Conservation (phyloP, 164 flowering plant genomes). For the Tetracentron sinense region DNA sequence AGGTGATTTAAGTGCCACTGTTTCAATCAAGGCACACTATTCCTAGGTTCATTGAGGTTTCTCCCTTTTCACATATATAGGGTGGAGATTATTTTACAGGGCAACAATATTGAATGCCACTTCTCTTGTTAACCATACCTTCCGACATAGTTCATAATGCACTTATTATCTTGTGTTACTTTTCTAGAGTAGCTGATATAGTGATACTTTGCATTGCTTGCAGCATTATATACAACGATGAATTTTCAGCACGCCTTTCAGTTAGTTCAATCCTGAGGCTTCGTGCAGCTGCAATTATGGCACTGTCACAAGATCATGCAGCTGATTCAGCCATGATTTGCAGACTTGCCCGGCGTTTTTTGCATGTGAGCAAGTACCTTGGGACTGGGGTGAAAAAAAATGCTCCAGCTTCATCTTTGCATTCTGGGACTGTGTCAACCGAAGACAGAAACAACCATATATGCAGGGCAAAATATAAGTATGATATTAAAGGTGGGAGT, state of each 20-base stretch:
- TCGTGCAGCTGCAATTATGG: slow-evolving; percentile 66
- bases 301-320: slow-evolving; percentile 52
- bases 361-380: slow-evolving; percentile 32
- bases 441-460: slow-evolving; percentile 17
- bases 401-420: slow-evolving; percentile 16
- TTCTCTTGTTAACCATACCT: background rate
- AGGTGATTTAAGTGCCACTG: slow-evolving; percentile 39
- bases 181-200: background rate
- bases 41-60: background rate
- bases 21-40: background rate
- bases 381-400: slow-evolving; percentile 17
- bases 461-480: slow-evolving; percentile 14
- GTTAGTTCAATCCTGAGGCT: slow-evolving; percentile 69
- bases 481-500: slow-evolving; percentile 19
- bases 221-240: slow-evolving; percentile 72
- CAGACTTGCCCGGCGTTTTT: slow-evolving; percentile 56
- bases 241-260: slow-evolving; percentile 84
- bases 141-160: no score
- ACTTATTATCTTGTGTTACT: background rate
- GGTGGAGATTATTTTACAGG: background rate
- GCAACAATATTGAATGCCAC: background rate
- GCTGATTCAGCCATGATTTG: slow-evolving; percentile 50
- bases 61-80: background rate
- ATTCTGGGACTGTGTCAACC: slow-evolving; percentile 11
- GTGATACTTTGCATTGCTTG: slow-evolving; percentile 13